Conservation (phyloP, 148 eudicot species). For the Dianthus caryophyllus region DNA sequence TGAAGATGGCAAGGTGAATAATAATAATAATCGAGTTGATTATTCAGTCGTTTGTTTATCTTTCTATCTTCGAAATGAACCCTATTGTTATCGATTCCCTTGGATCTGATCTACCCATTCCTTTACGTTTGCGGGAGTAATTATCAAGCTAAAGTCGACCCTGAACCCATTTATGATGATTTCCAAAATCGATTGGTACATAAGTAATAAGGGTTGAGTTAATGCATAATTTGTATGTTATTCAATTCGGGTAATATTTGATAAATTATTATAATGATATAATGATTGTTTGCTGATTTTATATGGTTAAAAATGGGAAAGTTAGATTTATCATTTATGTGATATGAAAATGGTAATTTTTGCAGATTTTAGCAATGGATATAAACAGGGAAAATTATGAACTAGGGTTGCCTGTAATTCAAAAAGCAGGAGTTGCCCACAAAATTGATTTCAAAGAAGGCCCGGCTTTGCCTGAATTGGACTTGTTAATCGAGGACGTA, state of each 20-base stretch:
- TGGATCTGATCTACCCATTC: too few species aligned
- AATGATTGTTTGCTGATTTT: conserved; percentile 8
- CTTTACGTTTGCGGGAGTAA: too few species aligned
- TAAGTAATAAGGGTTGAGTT: not conserved
- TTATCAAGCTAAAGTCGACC: too few species aligned
- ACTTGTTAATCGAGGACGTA: conserved; percentile 51
- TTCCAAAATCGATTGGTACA: too few species aligned
- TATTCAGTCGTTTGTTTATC: too few species aligned
- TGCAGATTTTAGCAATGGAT: conserved; percentile 76
- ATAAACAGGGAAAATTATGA: conserved; percentile 64
- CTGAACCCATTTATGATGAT: too few species aligned
- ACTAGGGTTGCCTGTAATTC: conserved; percentile 53
- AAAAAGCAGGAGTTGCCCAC: conserved; percentile 68
- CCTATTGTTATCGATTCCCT: too few species aligned
- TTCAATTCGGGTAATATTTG: conserved; percentile 4
- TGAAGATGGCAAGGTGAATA: conserved; percentile 70
- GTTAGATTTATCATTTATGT: not conserved
- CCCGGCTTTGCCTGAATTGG: conserved; percentile 67
- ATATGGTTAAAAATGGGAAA: not conserved
- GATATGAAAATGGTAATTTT: not conserved
- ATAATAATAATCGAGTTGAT: not conserved
- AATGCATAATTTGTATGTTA: not conserved
- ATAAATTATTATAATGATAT: too few species aligned
- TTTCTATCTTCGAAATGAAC: too few species aligned
- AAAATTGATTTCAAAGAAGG: conserved; percentile 70